A percentile compares a stretch with the other conserved stretches of the same genome.
Evolutionary conservation across 306 rosid genomes (phyloP).

Genomic region (Quercus variabilis): DNA sequence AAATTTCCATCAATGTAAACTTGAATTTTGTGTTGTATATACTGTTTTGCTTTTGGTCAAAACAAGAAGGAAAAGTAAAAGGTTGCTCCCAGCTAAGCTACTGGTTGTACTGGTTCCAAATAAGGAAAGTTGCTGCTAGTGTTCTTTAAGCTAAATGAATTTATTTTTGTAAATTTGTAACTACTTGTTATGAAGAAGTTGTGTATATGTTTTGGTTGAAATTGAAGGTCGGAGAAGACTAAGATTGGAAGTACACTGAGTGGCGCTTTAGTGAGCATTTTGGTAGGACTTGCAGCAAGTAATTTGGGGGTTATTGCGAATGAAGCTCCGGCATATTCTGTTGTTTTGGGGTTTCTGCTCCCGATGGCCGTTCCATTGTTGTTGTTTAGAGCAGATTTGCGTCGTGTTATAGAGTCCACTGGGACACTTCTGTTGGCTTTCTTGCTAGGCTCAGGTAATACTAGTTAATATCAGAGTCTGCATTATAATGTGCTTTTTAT

Average conservation of each 20-base stretch:
- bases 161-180: not conserved
- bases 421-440: slow-evolving; percentile 72
- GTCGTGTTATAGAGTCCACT: slow-evolving; percentile 62
- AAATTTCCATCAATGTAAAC: not conserved
- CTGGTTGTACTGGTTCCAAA: not conserved
- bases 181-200: not conserved
- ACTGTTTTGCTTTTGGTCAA: not conserved
- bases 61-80: not conserved
- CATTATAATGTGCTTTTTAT: not conserved
- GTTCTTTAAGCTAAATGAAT: not conserved
- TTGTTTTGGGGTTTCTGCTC: slow-evolving; percentile 56
- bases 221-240: slow-evolving; percentile 61
- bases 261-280: slow-evolving; percentile 60
- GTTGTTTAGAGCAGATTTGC: slow-evolving; percentile 69
- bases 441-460: slow-evolving; percentile 70
- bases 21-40: not conserved
- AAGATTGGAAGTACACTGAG: slow-evolving; percentile 65
- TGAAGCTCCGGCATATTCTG: slow-evolving; percentile 45
- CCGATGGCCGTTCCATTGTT: slow-evolving; percentile 68
- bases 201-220: not conserved
- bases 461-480: not conserved
- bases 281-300: slow-evolving; percentile 69
- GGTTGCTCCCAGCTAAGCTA: too few relatives aligned
- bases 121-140: not conserved
- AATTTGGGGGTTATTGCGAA: slow-evolving; percentile 58